Base-by-base conservation (phyloP, 2,329 filamentous ascomycete species). In the Neospermospora avenae region DNA sequence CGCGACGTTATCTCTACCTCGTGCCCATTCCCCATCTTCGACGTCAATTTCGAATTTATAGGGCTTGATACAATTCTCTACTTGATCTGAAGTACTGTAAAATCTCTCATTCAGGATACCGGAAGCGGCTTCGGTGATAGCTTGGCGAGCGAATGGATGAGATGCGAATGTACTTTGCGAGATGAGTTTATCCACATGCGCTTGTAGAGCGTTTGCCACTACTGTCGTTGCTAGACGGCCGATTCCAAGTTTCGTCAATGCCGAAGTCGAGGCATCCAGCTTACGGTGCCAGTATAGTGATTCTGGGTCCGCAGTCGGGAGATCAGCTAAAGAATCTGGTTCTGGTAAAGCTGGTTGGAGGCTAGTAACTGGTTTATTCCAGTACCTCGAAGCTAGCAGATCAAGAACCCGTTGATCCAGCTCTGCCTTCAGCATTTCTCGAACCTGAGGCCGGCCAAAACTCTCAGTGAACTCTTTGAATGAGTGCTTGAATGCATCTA, bases 11-110 rank as follows among this genome's bases (percentile, higher is more conserved):
- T 96, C 92, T 55, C 93, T 82, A 0, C 92, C 93, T 62, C 89
- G 85, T 3, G 81, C 75, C 95, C 95, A 99, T 73, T 99, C 96
- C 7, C 86, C 81, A 41, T 93, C 90, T 70, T 96, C 91, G 46
- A 99, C 87, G 69, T 99, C 95, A 60, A 99, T 96, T 64, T 97
- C 92, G 68, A 93, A 98, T 73, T 99, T 99, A 80, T 93, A 99
- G 0, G 96, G 95, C 75, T 99, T 99, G 76, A 99, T 96, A 73
- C 93, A 99, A 72, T 98, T 98, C 75, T 99, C 95, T 0, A 99
- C 90, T 76, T 98, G 95, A 70, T 99, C 96, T 64, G 90, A 95
- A 1, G 96, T 99, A 75, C 93, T 95, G 77, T 97, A 98, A 65
- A 96, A 96, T 14, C 93, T 83, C 70, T 99, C 95, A 66, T 95